Base-by-base conservation (phyloP, 306 rosid genomes). In the Corylus heterophylla region DNA sequence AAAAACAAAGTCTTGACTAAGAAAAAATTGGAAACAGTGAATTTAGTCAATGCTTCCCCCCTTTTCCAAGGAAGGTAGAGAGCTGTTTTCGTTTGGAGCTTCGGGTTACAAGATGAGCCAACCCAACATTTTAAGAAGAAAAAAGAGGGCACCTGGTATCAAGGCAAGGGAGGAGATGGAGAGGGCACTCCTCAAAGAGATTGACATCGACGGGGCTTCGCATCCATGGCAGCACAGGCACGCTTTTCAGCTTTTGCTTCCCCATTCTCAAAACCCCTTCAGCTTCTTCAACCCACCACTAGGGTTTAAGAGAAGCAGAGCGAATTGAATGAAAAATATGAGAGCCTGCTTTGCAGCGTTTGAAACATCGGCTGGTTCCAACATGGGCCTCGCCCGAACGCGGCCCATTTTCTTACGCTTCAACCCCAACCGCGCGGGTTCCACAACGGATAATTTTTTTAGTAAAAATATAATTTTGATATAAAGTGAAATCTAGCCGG, bases 171-270 rank as follows among this genome's bases (percentile, higher is more conserved):
- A 91, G 85, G 54, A 77, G 75, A 78, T 78, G 11, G 0, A 91
- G 86, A 6, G 92, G 83, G 62, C 88, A 84, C 58, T 89, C 77
- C 83, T 87, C 77, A 35, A 83, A 52, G 79, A 75, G 86, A 52
- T 81, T 74, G 9, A 92, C 86, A 69, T 95, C 94, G 2, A 95
- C 74, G 2, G 98, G 97, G 80, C 88, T 84, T 76, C 98, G 91
- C 98, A 95, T 93, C 99, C 99, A 95, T 90, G 93, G 97, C 61
- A 95, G 55, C 55, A 86, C 94, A 2, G 94, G 87, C n/a, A 83
- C 75, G 59, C 82, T 88, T 5, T 22, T 84, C 49, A 67, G 88
- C 78, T 87, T 88, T 51, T 75, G 83, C 22, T 83, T 84, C n/a
- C n/a, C 87, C 94, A 90, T 90, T 64, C 44, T 78, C 13, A 5